Conservation (phyloP, 305 asterid genomes). For the Fraxinus sp. region DNA sequence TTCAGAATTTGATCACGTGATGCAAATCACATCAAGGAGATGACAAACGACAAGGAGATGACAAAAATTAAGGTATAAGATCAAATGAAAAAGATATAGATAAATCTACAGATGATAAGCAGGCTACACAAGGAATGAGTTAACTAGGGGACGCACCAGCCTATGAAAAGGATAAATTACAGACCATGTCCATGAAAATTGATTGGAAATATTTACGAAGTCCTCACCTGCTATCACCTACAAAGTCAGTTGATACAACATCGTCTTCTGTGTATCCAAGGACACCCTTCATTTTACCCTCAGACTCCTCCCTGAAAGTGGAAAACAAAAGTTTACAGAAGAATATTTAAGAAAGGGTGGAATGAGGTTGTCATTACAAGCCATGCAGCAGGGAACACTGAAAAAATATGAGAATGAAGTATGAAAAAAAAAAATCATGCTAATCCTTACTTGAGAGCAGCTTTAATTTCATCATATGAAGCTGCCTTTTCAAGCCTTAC, state of each 20-base stretch:
- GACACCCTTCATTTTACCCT: constrained; percentile 66
- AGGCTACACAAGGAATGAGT: not conserved
- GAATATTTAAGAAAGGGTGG: not conserved
- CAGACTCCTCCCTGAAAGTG: constrained; percentile 54
- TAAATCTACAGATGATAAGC: not conserved
- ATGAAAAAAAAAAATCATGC: not conserved
- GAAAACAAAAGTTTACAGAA: not conserved
- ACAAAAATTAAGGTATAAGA: not conserved
- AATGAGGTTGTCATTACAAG: not conserved
- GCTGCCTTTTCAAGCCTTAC: constrained; percentile 51
- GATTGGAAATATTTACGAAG: not conserved
- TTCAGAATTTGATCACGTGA: not conserved
- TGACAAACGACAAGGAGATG: not conserved
- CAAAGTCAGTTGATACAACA: constrained; percentile 72
- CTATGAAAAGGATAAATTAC: not conserved
- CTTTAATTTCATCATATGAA: constrained; percentile 52
- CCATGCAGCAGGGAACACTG: not conserved
- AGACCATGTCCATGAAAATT: not conserved
- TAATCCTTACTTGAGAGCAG: constrained; percentile 43
- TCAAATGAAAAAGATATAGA: not conserved
- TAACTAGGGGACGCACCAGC: not conserved
- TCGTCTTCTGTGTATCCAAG: constrained; percentile 83
- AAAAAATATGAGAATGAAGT: not conserved
- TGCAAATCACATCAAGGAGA: not conserved
- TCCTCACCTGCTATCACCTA: constrained; percentile 65